Conservation (phyloP, 441 rosid genomes). For the Mallotus repandus region DNA sequence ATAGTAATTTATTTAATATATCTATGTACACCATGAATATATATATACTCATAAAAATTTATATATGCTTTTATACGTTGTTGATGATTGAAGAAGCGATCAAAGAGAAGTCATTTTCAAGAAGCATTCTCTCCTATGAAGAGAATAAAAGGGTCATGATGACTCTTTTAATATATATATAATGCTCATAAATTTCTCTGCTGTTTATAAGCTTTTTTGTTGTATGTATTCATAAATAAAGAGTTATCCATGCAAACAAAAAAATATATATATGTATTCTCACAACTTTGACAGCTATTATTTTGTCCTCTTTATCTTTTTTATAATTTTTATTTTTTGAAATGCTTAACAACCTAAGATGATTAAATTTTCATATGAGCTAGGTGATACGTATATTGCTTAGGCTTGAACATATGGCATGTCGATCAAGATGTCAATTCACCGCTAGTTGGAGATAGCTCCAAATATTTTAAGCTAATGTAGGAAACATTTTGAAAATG, state of each 20-base stretch:
- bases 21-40: no score
- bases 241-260: not conserved
- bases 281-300: conserved; percentile 12
- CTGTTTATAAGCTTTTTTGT: not conserved
- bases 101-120: conserved; percentile 13
- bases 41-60: no score
- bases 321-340: not conserved
- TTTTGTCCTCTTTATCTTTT: not conserved
- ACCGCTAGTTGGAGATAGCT: no score
- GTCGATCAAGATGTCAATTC: no score
- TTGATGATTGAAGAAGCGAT: not conserved
- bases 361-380: no score
- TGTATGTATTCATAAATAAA: not conserved
- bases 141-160: conserved; percentile 8
- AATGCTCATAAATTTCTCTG: not conserved
- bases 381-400: no score
- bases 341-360: not conserved
- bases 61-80: no score
- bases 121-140: conserved; percentile 8
- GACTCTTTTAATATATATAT: not conserved
- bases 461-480: no score
- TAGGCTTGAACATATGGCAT: no score
- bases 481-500: no score
- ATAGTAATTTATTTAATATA: no score
- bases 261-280: no score